Conservation (phyloP, 129 eudicot species). For the Chrysanthemum makinoi region DNA sequence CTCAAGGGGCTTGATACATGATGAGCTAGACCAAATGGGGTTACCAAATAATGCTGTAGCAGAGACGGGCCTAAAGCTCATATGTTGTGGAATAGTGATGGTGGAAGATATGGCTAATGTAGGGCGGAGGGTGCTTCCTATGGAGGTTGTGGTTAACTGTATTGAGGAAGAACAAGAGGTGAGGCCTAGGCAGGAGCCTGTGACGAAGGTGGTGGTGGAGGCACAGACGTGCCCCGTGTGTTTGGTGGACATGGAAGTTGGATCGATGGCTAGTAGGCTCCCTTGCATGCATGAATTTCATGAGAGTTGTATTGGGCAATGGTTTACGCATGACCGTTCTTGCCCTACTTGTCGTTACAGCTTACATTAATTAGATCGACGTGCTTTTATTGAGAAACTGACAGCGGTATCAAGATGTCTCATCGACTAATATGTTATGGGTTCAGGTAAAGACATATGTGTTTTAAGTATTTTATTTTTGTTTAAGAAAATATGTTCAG, state of each 20-base stretch:
- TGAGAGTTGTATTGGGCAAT: background rate
- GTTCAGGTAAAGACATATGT: no score
- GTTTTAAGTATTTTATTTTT: no score
- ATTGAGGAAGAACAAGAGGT: background rate
- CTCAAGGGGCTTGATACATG: background rate
- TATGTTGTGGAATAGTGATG: constrained; percentile 1
- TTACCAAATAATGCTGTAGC: background rate
- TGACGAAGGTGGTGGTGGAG: background rate
- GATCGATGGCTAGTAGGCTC: background rate
- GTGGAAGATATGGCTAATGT: constrained; percentile 2
- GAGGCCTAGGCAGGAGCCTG: background rate
- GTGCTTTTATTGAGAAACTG: no score
- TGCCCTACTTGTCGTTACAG: background rate
- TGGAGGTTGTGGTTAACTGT: background rate
- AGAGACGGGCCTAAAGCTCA: constrained; percentile 2
- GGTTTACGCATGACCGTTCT: background rate
- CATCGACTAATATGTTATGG: no score
- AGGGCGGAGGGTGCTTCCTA: constrained; percentile 16
- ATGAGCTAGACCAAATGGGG: constrained; percentile 3
- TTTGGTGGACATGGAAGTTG: background rate
- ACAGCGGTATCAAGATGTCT: no score
- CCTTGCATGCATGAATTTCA: constrained; percentile 4
- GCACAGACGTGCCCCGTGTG: background rate
- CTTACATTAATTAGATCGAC: no score
- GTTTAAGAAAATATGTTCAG: no score